Base-by-base conservation (phyloP, 441 rosid genomes). In the Melastoma candidum region DNA sequence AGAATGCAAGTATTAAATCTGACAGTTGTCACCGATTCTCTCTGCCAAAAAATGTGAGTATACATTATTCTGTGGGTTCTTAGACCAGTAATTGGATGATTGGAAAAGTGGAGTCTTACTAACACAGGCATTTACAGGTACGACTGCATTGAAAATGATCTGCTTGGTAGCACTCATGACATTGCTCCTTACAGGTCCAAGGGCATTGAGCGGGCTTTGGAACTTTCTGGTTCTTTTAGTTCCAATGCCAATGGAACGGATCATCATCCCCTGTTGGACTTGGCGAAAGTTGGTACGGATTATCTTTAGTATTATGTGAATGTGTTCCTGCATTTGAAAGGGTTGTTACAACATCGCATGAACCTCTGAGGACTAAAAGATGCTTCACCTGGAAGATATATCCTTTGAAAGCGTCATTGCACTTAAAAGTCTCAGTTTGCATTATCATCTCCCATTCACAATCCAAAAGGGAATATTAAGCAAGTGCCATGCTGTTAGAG, bases 1-100 rank as follows among this genome's bases (percentile, higher is more conserved):
- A 71, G 93, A 59, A 81, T 81, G 86, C 88, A 67, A 51, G 86
- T 84, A 49, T 79, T 84, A 59, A 79, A 84, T 70, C 75, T 84
- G 22, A 74, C 79, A n/a, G 76, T 60, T 32, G 59, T 74, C 51
- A 81, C 59, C 0, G 86, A 84, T 67, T 64, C 17, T 10, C 82
- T 79, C 46, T 84, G 88, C 49, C 70, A 74, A 77, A 81, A 84
- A 73, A 77, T 84, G 93, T 84, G 69, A 76, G 88, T 68, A 29
- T 39, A 32, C 41, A 32, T 32, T 32, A 8, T 32, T 4, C 41
- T 32, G 7, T 4, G 6, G 8, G 41, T 32, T 32, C 41, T 32
- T 32, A 32, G 8, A 1, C 41, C 41, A 32, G 13, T 4, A 11
- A 36, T 44, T 58, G 10, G 12, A 46, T 43, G 7, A 5, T 49